Evolutionary conservation across 2,329 filamentous ascomycete genomes (phyloP), one percentile per base, ranked within the genome.

Genomic region (Nemania serpens): DNA sequence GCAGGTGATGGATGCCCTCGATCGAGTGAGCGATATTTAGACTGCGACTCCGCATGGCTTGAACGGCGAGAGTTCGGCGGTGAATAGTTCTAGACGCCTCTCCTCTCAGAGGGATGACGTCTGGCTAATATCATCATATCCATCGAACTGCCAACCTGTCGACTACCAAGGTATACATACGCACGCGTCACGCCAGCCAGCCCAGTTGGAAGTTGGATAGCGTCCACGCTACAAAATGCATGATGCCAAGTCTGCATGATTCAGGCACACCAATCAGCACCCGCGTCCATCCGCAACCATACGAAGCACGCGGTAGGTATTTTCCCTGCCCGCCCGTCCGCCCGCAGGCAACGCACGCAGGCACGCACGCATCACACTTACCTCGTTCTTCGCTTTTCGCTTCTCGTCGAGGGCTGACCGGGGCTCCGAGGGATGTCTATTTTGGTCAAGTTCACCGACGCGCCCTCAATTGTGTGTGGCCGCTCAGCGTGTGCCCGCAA

Each of bases 231-330:
- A 3, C 36, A 39, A n/a, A 39, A 29, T 29, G 25, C 33, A 51
- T 51, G 7, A 34, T 59, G 49, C 49, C 46, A 50, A 57, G 43
- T 13, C 42, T 62, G 60, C 54, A 63, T 60, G 52, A 59, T 62
- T 57, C 59, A 65, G 63, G 59, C 46, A 65, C 57, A 54, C 60
- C 60, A 65, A 65, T 65, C 45, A 58, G 25, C 18, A 43, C 36
- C 13, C 15, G 36, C 43, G 52, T 52, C 51, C 42, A 45, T 56
- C 37, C 48, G 25, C 15, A 36, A 33, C 43, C 52, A 12, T 41
- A 25, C 15, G 22, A 45, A 12, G 41, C 18, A 41, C 15, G 34
- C 33, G 37, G 52, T 43, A 55, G 34, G 18, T 42, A 20, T 20
- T 37, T 42, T 33, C 33, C 25, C 42, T 58, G 48, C 42, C 41